These are phyloP conservation scores for Penicillium janthinellum DNA, from an alignment of 2,329 filamentous ascomycete genomes.

Conservation along the genomic window DNA sequence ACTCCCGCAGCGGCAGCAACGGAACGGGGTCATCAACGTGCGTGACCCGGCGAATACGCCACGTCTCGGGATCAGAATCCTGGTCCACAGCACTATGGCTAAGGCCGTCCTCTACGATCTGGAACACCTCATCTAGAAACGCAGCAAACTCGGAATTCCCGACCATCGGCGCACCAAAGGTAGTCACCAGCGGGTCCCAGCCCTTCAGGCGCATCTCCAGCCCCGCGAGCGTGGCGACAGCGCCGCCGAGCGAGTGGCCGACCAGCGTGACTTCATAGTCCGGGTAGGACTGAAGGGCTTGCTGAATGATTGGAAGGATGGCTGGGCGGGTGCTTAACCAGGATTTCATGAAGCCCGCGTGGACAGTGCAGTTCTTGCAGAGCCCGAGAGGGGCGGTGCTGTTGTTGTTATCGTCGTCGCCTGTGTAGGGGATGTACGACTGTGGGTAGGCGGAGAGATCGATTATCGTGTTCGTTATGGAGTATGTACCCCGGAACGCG, in stretches of 20 bases:
- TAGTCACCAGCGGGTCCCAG: slow-evolving; percentile 77
- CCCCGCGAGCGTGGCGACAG: slow-evolving; percentile 83
- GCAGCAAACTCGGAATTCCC: slow-evolving; percentile 57
- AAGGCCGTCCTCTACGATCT: slow-evolving; percentile 24
- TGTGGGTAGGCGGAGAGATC: slow-evolving; percentile 90
- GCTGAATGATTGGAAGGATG: slow-evolving; percentile 68
- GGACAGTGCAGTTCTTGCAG: slow-evolving; percentile 88
- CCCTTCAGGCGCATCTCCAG: slow-evolving; percentile 78
- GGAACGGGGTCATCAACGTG: slow-evolving; percentile 87
- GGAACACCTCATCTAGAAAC: slow-evolving; percentile 59
- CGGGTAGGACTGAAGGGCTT: slow-evolving; percentile 63
- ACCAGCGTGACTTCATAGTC: slow-evolving; percentile 75
- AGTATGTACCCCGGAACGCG: slow-evolving; percentile 93
- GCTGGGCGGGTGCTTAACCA: slow-evolving; percentile 74
- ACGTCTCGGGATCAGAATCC: slow-evolving; percentile 9
- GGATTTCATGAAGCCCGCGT: slow-evolving; percentile 82
- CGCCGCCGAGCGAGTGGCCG: slow-evolving; percentile 89
- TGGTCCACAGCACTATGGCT: slow-evolving; percentile 4
- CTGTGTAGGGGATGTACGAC: slow-evolving; percentile 85
- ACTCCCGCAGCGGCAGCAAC: slow-evolving; percentile 79
- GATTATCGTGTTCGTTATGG: slow-evolving; percentile 84
- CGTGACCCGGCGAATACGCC: slow-evolving; percentile 66
- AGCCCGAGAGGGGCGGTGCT: slow-evolving; percentile 42
- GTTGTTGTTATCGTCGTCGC: slow-evolving; percentile 38
- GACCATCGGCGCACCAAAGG: slow-evolving; percentile 81